A percentile compares a stretch with the other conserved stretches of the same genome.
Conservation (phyloP, 2,329 filamentous ascomycete genomes). For the Epichloe brachyelytri region DNA sequence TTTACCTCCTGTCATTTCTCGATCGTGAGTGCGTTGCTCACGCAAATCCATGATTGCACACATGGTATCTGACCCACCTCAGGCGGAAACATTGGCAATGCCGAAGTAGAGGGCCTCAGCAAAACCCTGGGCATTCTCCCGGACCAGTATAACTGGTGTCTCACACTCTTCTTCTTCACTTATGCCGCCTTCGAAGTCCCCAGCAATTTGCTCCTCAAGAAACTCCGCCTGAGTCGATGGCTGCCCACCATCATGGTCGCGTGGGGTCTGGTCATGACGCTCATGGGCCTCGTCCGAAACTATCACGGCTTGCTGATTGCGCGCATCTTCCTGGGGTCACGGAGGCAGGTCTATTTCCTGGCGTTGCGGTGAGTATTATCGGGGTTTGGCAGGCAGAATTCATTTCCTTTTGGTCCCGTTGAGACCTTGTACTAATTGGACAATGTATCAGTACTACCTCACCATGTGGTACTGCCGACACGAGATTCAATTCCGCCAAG, state of each 20-base stretch:
- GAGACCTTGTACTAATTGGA: not conserved
- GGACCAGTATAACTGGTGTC: slow-evolving; percentile 58
- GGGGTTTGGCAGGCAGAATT: not conserved
- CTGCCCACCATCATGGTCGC: slow-evolving; percentile 64
- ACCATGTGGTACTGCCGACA: slow-evolving; percentile 48
- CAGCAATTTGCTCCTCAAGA: slow-evolving; percentile 69
- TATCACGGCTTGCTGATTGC: slow-evolving; percentile 34
- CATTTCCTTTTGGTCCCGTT: not conserved
- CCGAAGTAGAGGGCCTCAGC: slow-evolving; percentile 47
- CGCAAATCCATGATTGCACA: not conserved
- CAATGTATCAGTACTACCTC: slow-evolving; percentile 30
- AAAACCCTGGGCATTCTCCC: slow-evolving; percentile 43
- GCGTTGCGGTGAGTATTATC: slow-evolving; percentile 34
- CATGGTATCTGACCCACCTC: not conserved
- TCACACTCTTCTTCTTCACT: slow-evolving; percentile 64
- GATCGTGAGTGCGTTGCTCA: slow-evolving; percentile 32
- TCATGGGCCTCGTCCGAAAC: slow-evolving; percentile 39
- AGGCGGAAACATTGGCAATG: slow-evolving; percentile 52
- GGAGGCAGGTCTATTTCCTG: slow-evolving; percentile 55
- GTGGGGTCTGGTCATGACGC: slow-evolving; percentile 35
- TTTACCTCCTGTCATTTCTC: slow-evolving; percentile 58
- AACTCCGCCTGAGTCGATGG: slow-evolving; percentile 59
- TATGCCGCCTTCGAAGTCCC: slow-evolving; percentile 65
- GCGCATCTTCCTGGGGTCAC: slow-evolving; percentile 48
- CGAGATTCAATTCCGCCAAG: slow-evolving; percentile 42